Evolutionary conservation across 805 yeast genomes (phyloP), one percentile per base, ranked within the genome.

Genomic region (Saturnispora kantuleensis): DNA sequence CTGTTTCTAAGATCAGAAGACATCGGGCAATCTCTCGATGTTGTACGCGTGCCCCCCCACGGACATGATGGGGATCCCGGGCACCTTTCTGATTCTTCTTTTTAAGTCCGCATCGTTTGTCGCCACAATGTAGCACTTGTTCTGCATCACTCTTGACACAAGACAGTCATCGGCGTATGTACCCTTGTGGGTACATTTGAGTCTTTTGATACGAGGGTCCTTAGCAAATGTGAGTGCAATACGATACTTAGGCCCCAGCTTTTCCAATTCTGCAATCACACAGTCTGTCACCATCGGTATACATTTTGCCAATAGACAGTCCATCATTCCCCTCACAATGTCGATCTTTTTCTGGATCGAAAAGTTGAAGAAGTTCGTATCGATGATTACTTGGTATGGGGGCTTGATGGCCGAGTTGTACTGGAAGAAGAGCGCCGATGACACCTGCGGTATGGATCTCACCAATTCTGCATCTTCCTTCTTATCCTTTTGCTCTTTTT

Each of bases 101-200:
- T 93, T 93, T 60, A 93, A 69, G 56, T 90, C 97, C 11, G 96
- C 97, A 79, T 93, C 98, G 61, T 90, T 93, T 1, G 97, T 90
- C 40, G 98, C 98, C 32, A 93, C 97, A 45, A 93, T 89, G 58
- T 79, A 93, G 65, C 98, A 93, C 62, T 93, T 93, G 67, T 93
- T 97, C 58, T 90, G 97, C 62, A 90, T 74, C 6, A 93, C 95
- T 55, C 98, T 73, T 60, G 84, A 80, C 13, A 93, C 97, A 8
- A 93, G 62, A 64, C 98, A 93, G 65, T 93, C 98, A 77, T 93
- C 98, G 28, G 98, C 98, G 69, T 93, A 93, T 0, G 96, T 90
- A 29, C 98, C 98, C 55, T 83, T 84, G 59, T 93, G 98, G 10
- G 90, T 71, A 58, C 98, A 93, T 36, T 80, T 85, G 40, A 93